phyloP scores from a whole-genome alignment of 2,329 filamentous ascomycete species.

The Karstenula rhodostoma region DNA sequence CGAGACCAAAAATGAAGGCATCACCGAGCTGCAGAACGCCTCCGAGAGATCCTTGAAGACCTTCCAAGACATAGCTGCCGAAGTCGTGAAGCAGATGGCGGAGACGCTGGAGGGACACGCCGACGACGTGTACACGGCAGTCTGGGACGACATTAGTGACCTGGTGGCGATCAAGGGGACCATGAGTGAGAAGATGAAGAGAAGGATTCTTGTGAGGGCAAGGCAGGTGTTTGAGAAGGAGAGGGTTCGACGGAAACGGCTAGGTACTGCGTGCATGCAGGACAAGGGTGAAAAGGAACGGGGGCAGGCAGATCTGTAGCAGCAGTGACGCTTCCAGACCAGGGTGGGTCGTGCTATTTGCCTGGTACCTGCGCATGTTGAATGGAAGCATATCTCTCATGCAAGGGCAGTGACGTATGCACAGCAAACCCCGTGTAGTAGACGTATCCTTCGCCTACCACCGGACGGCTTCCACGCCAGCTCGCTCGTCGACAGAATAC shows the following conservation, averaged over 20 bases:
- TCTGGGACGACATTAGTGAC: not conserved
- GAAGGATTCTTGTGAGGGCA: not conserved
- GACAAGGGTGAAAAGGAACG: not conserved
- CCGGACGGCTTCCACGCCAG: too few species aligned
- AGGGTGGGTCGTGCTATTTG: not conserved
- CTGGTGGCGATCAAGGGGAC: not conserved
- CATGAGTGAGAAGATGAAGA: not conserved
- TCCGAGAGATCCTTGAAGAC: not conserved
- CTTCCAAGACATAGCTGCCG: not conserved
- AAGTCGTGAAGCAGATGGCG: not conserved
- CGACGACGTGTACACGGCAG: not conserved
- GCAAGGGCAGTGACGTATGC: too few species aligned
- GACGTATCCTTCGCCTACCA: too few species aligned
- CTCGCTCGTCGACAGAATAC: too few species aligned
- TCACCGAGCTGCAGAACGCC: not conserved
- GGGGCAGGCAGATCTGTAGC: not conserved
- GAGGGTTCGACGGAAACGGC: not conserved
- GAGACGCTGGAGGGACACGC: not conserved
- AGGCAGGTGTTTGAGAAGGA: not conserved
- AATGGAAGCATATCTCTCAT: too few species aligned
- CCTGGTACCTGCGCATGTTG: not conserved
- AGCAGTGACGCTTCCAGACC: not conserved
- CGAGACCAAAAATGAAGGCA: not conserved
- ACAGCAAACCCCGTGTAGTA: too few species aligned
- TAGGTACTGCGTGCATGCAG: not conserved